Evolutionary conservation across 2,329 filamentous ascomycete genomes (phyloP), one percentile per base, ranked within the genome.

Genomic region (Emergomyces pasteurianus): DNA sequence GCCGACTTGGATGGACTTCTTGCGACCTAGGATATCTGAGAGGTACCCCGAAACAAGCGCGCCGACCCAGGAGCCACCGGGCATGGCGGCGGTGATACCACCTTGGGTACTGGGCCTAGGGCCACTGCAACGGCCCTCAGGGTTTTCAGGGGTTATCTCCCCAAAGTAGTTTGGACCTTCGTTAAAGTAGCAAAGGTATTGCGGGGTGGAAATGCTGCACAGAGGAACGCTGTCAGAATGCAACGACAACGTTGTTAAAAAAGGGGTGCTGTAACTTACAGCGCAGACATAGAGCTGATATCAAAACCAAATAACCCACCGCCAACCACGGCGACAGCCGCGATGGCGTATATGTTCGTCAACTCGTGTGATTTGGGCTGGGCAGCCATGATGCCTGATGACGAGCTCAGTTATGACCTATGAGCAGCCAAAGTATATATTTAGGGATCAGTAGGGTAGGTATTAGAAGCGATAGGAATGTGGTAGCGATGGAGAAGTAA

Each of bases 31-130:
- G 21, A 62, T 60, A 58, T 75, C 73, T 1, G 72, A 72, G 26
- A 74, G 59, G 2, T 66, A 69, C 14, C 72, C 73, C 8, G 72
- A 72, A 28, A 61, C 66, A 12, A 74, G 73, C 55, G 86, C 82
- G 62, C 85, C 86, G 28, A 86, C 71, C 75, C 84, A 88, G 0
- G 86, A 88, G 40, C 86, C 86, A 60, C 81, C 86, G 21, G 86
- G 83, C 84, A 89, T 89, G 50, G 85, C 77, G 26, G 86, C 86
- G 0, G 83, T 86, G 68, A 89, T 88, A 34, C 79, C 84, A 18
- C 84, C 85, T 72, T 87, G 85, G 0, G 78, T 74, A 64, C 80
- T 65, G 9, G 74, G 62, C 2, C 58, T 69, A 2, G 78, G 77
- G 42, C 79, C 79, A 23, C 75, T 78, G 70, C 81, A 84, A 49